Conservation (phyloP, 805 yeast genomes). For the Ogataea chonburiensis region DNA sequence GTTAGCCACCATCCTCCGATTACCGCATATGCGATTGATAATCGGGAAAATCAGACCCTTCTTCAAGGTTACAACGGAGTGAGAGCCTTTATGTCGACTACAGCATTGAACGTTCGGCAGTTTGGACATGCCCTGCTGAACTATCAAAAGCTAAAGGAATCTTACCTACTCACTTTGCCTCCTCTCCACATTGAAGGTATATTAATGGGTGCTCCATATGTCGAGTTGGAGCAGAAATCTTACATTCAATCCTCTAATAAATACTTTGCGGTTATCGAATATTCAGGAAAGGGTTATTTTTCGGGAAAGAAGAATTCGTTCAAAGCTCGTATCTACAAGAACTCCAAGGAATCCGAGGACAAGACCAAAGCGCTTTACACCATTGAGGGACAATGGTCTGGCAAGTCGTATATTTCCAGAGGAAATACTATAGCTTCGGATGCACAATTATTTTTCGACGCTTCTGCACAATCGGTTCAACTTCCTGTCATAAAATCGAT, state of each 20-base stretch:
- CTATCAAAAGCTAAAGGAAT: constrained; percentile 60
- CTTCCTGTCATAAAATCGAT: constrained; percentile 74
- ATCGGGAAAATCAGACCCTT: constrained; percentile 63
- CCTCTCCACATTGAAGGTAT: constrained; percentile 94
- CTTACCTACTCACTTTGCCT: constrained; percentile 83
- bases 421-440: constrained; percentile 50
- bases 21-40: constrained; percentile 85
- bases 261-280: constrained; percentile 68
- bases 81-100: constrained; percentile 75
- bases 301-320: constrained; percentile 91
- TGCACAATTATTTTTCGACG: constrained; percentile 62
- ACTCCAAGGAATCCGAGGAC: constrained; percentile 44
- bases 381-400: constrained; percentile 92
- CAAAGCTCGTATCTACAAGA: constrained; percentile 76
- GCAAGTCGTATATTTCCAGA: constrained; percentile 59
- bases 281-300: constrained; percentile 91
- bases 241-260: constrained; percentile 82
- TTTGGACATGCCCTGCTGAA: constrained; percentile 84
- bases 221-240: constrained; percentile 89
- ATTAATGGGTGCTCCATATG: constrained; percentile 86
- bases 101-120: constrained; percentile 83
- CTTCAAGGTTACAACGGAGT: constrained; percentile 90
- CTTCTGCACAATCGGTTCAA: constrained; percentile 48
- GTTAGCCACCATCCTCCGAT: constrained; percentile 98
- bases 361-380: constrained; percentile 72